Conservation (phyloP, 805 yeast species). For the Cyberlindnera samutprakarnensis region DNA sequence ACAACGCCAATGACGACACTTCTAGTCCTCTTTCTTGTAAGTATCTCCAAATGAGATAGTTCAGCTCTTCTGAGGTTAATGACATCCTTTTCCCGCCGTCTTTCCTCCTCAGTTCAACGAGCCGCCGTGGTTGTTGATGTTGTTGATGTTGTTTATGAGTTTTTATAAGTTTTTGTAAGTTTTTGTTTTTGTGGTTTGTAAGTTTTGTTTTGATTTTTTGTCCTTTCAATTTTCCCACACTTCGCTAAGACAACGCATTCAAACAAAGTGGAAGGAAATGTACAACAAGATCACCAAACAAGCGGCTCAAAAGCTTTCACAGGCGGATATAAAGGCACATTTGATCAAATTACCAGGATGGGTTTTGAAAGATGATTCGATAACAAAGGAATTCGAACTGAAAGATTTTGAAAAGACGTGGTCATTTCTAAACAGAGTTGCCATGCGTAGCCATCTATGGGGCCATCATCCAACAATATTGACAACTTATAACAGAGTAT, state of each 20-base stretch:
- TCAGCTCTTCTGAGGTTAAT: constrained; percentile 73
- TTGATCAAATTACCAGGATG: constrained; percentile 21
- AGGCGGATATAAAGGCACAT: constrained; percentile 16
- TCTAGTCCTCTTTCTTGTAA: constrained; percentile 78
- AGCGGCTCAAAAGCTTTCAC: constrained; percentile 23
- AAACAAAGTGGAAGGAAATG: no score
- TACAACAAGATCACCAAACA: constrained; percentile 29
- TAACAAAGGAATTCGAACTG: constrained; percentile 35
- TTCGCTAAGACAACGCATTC: neutral
- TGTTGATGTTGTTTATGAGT: no score
- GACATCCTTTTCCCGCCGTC: no score
- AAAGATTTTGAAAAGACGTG: constrained; percentile 55
- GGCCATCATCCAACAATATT: constrained; percentile 69
- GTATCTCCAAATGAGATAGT: constrained; percentile 89
- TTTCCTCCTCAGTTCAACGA: no score
- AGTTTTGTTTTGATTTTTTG: no score
- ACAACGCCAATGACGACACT: constrained; percentile 71
- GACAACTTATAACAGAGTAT: constrained; percentile 55
- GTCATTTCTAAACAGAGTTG: constrained; percentile 50
- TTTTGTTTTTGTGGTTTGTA: neutral
- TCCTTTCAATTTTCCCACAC: neutral
- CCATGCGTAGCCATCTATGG: constrained; percentile 46
- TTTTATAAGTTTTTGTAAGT: no score
- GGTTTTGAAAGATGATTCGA: constrained; percentile 10
- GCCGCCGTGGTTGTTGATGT: no score